These are phyloP conservation scores for Eutrema yunnanense DNA, from an alignment of 345 rosid genomes.

Conservation along the genomic window DNA sequence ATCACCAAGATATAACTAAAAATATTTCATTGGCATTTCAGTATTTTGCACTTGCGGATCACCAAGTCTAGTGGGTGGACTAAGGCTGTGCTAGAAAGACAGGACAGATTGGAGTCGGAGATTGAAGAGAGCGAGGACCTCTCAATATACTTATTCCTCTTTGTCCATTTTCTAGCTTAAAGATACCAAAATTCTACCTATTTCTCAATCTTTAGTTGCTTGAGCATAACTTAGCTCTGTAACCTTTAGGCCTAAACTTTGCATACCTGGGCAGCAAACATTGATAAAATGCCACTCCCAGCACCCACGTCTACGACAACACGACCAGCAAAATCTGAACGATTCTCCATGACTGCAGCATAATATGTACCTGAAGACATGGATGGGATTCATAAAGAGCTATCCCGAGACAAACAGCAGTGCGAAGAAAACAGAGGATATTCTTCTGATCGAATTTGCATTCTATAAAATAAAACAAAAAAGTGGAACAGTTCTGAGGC, in stretches of 20 bases:
- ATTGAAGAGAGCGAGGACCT: background rate
- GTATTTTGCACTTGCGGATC: background rate
- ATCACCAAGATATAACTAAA: background rate
- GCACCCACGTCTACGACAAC: conserved; percentile 99
- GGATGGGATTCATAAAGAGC: background rate
- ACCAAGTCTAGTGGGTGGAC: background rate
- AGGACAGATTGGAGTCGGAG: background rate
- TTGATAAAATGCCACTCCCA: conserved; percentile 96
- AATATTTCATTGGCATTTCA: background rate
- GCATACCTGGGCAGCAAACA: conserved; percentile 97
- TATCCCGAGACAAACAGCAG: background rate
- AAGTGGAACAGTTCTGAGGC: background rate
- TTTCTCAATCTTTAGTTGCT: background rate
- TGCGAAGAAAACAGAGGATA: background rate
- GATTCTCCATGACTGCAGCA: conserved; percentile 97
- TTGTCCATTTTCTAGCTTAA: background rate
- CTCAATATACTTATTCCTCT: background rate
- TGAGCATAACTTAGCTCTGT: conserved; percentile 1
- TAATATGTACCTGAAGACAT: conserved; percentile 80
- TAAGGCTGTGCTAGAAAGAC: background rate
- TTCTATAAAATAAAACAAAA: background rate
- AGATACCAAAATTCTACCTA: background rate
- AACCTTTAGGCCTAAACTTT: background rate
- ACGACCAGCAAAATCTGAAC: conserved; percentile 78
- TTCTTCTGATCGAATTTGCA: background rate